Evolutionary conservation across 495 filamentous ascomycete species (phyloP).

Genomic region (Immersiella caudata): DNA sequence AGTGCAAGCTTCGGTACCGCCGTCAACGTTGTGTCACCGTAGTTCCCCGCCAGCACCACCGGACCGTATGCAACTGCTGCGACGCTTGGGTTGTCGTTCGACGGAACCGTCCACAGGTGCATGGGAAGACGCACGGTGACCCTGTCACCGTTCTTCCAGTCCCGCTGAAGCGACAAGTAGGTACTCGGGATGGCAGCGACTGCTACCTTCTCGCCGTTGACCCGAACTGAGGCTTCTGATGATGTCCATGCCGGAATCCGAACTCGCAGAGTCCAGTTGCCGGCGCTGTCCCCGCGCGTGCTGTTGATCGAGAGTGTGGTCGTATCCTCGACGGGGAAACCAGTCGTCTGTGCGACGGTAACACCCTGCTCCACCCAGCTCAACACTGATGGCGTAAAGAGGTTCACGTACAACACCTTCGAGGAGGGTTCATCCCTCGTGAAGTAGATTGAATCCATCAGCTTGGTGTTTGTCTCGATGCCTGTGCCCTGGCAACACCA

Average conservation of each 20-base stretch:
- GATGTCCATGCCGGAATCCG: constrained; percentile 42
- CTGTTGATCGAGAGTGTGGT: constrained; percentile 30
- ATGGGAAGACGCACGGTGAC: constrained; percentile 40
- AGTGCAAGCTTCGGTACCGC: constrained; percentile 18
- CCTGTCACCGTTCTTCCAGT: constrained; percentile 39
- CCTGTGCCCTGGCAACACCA: constrained; percentile 33
- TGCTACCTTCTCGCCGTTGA: constrained; percentile 35
- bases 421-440: constrained; percentile 10
- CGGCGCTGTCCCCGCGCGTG: constrained; percentile 11
- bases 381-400: constrained; percentile 40
- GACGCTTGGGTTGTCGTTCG: constrained; percentile 39
- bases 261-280: constrained; percentile 32
- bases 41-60: constrained; percentile 37
- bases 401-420: constrained; percentile 37
- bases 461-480: constrained; percentile 30
- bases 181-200: constrained; percentile 27
- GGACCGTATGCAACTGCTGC: constrained; percentile 43
- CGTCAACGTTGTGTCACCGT: constrained; percentile 25
- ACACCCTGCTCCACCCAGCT: constrained; percentile 33
- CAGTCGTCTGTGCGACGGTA: constrained; percentile 35
- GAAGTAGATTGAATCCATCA: constrained; percentile 30
- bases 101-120: constrained; percentile 32
- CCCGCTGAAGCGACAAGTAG: constrained; percentile 34
- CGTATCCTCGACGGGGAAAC: constrained; percentile 35
- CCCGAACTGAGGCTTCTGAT: constrained; percentile 27